Conservation (phyloP, 768 basidiomycete species). For the Pseudohyphozyma bogoriensis region DNA sequence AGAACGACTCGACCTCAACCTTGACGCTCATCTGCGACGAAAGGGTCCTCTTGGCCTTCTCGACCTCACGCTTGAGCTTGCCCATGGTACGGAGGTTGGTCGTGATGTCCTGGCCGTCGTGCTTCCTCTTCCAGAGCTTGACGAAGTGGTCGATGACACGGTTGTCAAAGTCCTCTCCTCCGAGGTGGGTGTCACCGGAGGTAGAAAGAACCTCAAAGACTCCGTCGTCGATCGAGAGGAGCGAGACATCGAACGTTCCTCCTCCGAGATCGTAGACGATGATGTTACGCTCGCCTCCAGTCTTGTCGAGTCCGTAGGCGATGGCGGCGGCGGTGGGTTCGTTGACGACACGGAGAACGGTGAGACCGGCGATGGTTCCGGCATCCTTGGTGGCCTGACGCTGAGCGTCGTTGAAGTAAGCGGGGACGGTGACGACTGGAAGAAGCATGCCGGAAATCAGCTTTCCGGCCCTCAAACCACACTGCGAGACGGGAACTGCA, state of each 20-base stretch:
- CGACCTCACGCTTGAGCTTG: conserved; percentile 85
- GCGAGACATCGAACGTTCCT: conserved; percentile 97
- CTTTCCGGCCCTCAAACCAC: too few species aligned
- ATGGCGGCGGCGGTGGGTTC: conserved; percentile 95
- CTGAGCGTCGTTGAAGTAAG: conserved; percentile 87
- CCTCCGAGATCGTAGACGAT: conserved; percentile 98
- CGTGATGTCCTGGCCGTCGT: conserved; percentile 63
- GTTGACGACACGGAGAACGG: conserved; percentile 94
- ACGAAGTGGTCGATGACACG: conserved; percentile 79
- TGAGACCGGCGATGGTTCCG: conserved; percentile 84
- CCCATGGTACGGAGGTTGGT: conserved; percentile 73
- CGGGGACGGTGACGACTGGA: conserved; percentile 97
- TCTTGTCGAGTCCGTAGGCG: conserved; percentile 94
- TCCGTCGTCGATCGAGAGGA: conserved; percentile 86
- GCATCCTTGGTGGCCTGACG: conserved; percentile 99
- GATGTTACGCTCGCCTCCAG: conserved; percentile 78
- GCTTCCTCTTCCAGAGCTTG: conserved; percentile 86
- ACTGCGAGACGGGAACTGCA: too few species aligned
- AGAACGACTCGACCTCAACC: conserved; percentile 92
- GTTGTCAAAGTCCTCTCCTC: conserved; percentile 94
- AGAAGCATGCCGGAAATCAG: too few species aligned
- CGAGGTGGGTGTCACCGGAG: conserved; percentile 87
- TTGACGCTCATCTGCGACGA: conserved; percentile 80
- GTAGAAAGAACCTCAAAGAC: conserved; percentile 84
- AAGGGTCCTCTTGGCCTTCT: conserved; percentile 89